Evolutionary conservation across 2,329 filamentous ascomycete genomes (phyloP).

Genomic region (Colletotrichum incanum): DNA sequence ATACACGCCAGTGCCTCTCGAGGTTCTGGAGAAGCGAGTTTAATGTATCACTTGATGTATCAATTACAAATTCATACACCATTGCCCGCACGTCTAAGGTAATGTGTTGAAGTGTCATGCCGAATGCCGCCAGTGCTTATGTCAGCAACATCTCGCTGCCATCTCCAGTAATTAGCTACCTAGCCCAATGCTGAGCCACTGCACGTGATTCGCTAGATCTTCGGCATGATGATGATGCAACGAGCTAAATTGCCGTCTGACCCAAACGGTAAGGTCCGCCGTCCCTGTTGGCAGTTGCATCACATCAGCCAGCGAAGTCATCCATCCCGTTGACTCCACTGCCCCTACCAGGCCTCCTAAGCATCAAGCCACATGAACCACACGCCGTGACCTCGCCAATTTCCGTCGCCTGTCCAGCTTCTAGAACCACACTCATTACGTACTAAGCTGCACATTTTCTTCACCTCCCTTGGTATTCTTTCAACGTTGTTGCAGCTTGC

Average conservation of each 20-base stretch:
- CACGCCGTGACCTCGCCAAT: conserved; percentile 12
- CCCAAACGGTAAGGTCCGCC: conserved; percentile 48
- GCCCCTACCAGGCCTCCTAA: conserved; percentile 25
- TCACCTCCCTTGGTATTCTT: conserved; percentile 1
- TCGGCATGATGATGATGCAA: conserved; percentile 50
- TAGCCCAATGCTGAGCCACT: conserved; percentile 21
- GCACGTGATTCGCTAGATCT: conserved; percentile 44
- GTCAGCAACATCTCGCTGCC: background rate
- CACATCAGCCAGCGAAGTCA: conserved; percentile 35
- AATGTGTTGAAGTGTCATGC: background rate
- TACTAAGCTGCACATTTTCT: background rate
- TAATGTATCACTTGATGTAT: conserved; percentile 38
- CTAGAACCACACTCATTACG: conserved; percentile 10
- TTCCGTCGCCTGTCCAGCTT: conserved; percentile 20
- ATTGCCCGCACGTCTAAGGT: background rate
- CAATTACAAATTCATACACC: conserved; percentile 9
- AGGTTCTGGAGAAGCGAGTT: conserved; percentile 19
- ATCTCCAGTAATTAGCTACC: too few species aligned
- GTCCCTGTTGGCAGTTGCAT: conserved; percentile 31
- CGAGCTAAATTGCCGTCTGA: conserved; percentile 45
- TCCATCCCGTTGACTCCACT: conserved; percentile 7
- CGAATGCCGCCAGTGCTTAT: background rate
- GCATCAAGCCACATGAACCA: conserved; percentile 28
- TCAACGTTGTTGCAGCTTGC: conserved; percentile 13
- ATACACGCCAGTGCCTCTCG: conserved; percentile 19